Conservation (phyloP, 179 eudicot genomes). For the Drosera spatulata region DNA sequence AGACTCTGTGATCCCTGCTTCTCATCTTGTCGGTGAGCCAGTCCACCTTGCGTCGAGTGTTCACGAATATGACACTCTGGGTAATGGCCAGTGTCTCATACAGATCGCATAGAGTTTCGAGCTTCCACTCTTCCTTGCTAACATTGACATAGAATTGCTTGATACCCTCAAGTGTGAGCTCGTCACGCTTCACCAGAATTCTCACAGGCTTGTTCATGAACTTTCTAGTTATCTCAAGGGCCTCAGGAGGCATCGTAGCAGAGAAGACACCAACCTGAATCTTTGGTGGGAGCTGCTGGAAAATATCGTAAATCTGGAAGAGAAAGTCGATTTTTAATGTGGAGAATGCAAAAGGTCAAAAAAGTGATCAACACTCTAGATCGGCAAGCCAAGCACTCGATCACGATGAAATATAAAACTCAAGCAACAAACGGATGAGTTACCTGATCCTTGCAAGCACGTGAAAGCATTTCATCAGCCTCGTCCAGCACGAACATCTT, state of each 20-base stretch:
- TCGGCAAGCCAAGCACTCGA: too few species aligned
- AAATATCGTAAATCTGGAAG: constrained; percentile 31
- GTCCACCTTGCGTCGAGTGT: constrained; percentile 38
- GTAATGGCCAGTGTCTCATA: constrained; percentile 19
- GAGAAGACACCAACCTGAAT: constrained; percentile 41
- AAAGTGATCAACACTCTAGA: too few species aligned
- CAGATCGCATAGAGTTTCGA: too few species aligned
- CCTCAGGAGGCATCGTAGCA: constrained; percentile 44
- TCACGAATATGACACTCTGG: constrained; percentile 37
- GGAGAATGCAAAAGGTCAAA: too few species aligned
- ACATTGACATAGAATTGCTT: too few species aligned
- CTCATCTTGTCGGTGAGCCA: constrained; percentile 43
- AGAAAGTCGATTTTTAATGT: not conserved
- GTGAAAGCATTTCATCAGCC: constrained; percentile 81
- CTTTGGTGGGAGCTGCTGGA: constrained; percentile 34
- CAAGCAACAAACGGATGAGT: constrained; percentile 1
- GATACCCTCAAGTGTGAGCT: constrained; percentile 18
- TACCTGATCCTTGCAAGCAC: constrained; percentile 73
- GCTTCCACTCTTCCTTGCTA: too few species aligned
- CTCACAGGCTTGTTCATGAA: constrained; percentile 46
- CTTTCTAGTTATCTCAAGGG: constrained; percentile 36
- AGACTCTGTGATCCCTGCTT: constrained; percentile 33
- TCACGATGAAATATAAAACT: not conserved
- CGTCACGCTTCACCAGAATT: constrained; percentile 38
- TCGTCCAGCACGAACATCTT: constrained; percentile 66